These are phyloP conservation scores for Wickerhamiella alocasiicola DNA, from an alignment of 805 yeast genomes.

Conservation along the genomic window DNA sequence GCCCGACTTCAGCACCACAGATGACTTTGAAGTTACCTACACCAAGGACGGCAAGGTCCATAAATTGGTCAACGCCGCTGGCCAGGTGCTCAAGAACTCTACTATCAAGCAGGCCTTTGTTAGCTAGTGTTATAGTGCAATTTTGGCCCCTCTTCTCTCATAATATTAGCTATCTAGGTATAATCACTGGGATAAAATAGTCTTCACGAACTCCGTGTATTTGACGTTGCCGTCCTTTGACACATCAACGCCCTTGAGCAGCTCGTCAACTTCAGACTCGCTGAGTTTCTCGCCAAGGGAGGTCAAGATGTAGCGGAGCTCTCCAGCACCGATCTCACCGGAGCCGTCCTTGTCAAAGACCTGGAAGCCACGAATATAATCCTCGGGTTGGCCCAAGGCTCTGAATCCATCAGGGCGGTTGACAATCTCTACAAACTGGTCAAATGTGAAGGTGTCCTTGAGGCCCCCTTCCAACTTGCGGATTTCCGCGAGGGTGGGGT, in stretches of 20 bases:
- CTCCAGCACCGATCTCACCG: slow-evolving; percentile 96
- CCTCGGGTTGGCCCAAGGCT: slow-evolving; percentile 79
- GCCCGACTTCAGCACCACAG: slow-evolving; percentile 78
- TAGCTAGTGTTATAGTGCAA: slow-evolving; percentile 6
- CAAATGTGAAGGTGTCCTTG: slow-evolving; percentile 45
- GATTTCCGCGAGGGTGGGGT: slow-evolving; percentile 89
- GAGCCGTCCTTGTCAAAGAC: slow-evolving; percentile 93
- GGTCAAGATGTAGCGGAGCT: slow-evolving; percentile 85
- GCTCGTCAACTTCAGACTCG: slow-evolving; percentile 88
- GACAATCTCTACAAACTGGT: slow-evolving; percentile 60
- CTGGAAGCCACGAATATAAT: slow-evolving; percentile 90
- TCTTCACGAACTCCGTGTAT: slow-evolving; percentile 83
- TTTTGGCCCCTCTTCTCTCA: no score
- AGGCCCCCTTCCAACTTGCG: slow-evolving; percentile 39
- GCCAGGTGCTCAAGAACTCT: slow-evolving; percentile 63
- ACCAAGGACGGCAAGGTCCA: slow-evolving; percentile 55
- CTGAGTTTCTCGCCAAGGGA: slow-evolving; percentile 89
- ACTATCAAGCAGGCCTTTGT: slow-evolving; percentile 68
- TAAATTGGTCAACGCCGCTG: slow-evolving; percentile 66
- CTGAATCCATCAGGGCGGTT: slow-evolving; percentile 74
- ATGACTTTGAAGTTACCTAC: slow-evolving; percentile 62
- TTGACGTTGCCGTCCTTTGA: slow-evolving; percentile 91
- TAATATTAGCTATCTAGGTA: not conserved
- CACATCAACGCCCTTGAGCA: slow-evolving; percentile 87
- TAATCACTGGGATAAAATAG: slow-evolving; percentile 23